phyloP scores from a whole-genome alignment of 805 yeast species.

The Cyberlindnera samutprakarnensis region DNA sequence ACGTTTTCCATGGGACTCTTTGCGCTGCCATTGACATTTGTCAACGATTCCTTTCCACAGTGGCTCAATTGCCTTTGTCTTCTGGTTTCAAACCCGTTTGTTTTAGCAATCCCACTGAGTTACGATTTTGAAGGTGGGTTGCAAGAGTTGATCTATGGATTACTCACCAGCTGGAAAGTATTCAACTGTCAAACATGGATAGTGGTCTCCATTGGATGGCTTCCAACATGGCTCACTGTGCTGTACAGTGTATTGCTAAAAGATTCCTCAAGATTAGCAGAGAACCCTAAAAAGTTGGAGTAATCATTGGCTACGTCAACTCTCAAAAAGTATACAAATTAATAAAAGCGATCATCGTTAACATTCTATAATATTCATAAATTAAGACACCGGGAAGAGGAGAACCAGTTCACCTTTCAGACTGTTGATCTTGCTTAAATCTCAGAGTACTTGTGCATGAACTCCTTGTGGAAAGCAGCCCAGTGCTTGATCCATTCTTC shows the following conservation, averaged over 20 bases:
- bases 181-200: constrained; percentile 85
- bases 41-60: constrained; percentile 18
- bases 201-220: constrained; percentile 66
- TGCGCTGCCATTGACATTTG: constrained; percentile 69
- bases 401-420: too few relatives aligned
- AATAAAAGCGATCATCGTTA: not conserved
- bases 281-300: constrained; percentile 3
- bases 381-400: too few relatives aligned
- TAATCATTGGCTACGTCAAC: not conserved
- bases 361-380: too few relatives aligned
- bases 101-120: constrained; percentile 25
- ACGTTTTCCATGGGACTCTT: constrained; percentile 63
- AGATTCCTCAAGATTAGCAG: constrained; percentile 2
- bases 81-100: constrained; percentile 45
- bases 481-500: constrained; percentile 78
- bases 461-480: constrained; percentile 69
- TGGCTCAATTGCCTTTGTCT: constrained; percentile 28
- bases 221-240: constrained; percentile 65
- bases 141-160: constrained; percentile 32
- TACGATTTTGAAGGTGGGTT: constrained; percentile 16
- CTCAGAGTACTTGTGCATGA: constrained; percentile 41
- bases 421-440: too few relatives aligned
- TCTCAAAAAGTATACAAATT: not conserved
- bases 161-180: constrained; percentile 58
- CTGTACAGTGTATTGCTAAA: constrained; percentile 20